Base-by-base conservation (phyloP, 2,329 filamentous ascomycete species). In the Beauveria medogensis region DNA sequence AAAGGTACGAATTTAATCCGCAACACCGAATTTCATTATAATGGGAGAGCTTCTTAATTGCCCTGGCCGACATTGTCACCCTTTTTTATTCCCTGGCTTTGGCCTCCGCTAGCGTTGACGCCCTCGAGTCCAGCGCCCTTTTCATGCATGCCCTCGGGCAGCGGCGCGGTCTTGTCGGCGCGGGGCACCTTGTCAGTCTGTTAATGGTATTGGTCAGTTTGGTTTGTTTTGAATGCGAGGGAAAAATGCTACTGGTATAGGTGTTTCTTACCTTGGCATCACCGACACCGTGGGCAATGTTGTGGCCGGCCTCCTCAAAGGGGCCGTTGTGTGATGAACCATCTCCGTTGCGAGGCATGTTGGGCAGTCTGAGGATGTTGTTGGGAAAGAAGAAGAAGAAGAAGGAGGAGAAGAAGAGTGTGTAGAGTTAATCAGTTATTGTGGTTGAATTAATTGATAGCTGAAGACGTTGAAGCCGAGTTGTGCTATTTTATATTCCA, bases 321-420 rank as follows among this genome's bases (percentile, higher is more conserved):
- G 73, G 73, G 62, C 76, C 76, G 69, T 81, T 81, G 70, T 82
- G 71, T 61, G 74, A 73, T 64, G 73, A 73, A 58, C 77, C 77
- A 67, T 78, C 76, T 77, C 78, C 78, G 63, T 77, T 71, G 68
- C 78, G 77, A 76, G 79, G 78, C 80, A 81, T 82, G 62, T 60
- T 77, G 69, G 3, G 10, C n/a, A n/a, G 37, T 37, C 3, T 20
- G 24, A 37, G 24, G 24, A 5, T 43, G 8, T 20, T 6, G 9
- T 30, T 20, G 18, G 2, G 7, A 3, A 24, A 20, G 20, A 26
- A 26, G 22, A 50, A 50, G 28, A 30, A 8, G 28, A 30, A 10
- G 9, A 9, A 10, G 2, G 8, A 22, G 22, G 2, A 22, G 26
- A 8, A 28, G 8, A 18, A 18, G 24, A 46, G 43, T 55, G 5